These are phyloP conservation scores for Venturia nashicola DNA, from an alignment of 2,329 filamentous ascomycete species.

Conservation along the genomic window DNA sequence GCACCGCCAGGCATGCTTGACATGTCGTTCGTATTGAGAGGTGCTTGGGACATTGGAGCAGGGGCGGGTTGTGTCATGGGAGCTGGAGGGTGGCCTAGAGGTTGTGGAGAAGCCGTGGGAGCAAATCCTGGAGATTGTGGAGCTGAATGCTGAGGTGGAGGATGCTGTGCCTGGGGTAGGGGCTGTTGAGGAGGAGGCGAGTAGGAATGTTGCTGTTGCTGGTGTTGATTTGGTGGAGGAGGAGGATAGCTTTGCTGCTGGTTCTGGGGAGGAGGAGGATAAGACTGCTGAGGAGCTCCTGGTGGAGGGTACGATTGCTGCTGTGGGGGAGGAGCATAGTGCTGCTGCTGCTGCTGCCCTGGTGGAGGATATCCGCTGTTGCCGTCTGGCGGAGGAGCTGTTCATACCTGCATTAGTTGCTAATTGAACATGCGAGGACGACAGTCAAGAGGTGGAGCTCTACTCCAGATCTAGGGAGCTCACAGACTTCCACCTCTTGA, in stretches of 20 bases:
- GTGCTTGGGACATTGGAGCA: slow-evolving; percentile 16
- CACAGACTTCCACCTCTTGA: neutral
- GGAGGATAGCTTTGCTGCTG: slow-evolving; percentile 14
- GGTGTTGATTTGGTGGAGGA: slow-evolving; percentile 14
- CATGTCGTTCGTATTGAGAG: slow-evolving; percentile 19
- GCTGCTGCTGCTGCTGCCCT: slow-evolving; percentile 9
- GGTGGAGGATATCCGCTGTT: neutral
- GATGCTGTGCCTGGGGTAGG: slow-evolving; percentile 1
- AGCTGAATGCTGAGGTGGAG: neutral
- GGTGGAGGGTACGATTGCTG: slow-evolving; percentile 9
- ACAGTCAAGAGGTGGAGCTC: neutral
- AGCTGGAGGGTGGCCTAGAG: slow-evolving; percentile 9
- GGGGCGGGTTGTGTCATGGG: slow-evolving; percentile 17
- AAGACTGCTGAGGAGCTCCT: slow-evolving; percentile 11
- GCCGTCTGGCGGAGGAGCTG: slow-evolving; percentile 3
- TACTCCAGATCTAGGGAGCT: neutral
- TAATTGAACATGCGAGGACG: neutral
- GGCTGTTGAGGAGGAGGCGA: slow-evolving; percentile 18
- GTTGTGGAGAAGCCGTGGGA: slow-evolving; percentile 12
- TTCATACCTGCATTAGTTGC: neutral
- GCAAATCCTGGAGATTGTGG: slow-evolving; percentile 4
- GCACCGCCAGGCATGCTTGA: slow-evolving; percentile 24
- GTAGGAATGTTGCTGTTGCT: slow-evolving; percentile 19
- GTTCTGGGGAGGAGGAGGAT: slow-evolving; percentile 15
- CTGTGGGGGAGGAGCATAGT: slow-evolving; percentile 11